Evolutionary conservation across 2,329 filamentous ascomycete species (phyloP), one percentile per base, ranked within the genome.

Genomic region (Plenodomus lindquistii): DNA sequence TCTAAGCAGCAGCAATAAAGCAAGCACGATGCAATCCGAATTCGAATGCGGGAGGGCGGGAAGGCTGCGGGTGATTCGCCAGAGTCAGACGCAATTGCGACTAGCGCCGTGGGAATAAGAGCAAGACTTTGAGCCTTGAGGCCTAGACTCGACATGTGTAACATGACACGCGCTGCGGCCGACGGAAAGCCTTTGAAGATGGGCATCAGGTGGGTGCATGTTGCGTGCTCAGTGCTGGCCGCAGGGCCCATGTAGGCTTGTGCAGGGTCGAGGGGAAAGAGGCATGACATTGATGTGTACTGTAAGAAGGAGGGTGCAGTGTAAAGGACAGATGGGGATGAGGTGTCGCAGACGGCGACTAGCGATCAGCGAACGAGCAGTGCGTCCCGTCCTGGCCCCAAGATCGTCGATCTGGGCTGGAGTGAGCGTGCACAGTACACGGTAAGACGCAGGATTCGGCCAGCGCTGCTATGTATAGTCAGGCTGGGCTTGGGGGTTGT

Each of bases 61-160:
- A 34, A 36, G 40, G 18, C 19, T 31, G 43, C 31, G 40, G 42
- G 24, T 48, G 54, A 51, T 52, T 56, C 39, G 50, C 31, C 50
- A 44, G 42, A 22, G 3, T 18, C 24, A 22, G 8, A 18, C 20
- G 16, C 11, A 3, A 7, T 35, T 8, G 42, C 31, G 13, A n/a
- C 46, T 40, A 50, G 40, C 42, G 46, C 46, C 18, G 21, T 17
- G 46, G 40, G 43, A 42, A 53, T 43, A 53, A 50, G 36, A 29
- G 19, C 20, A 48, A 29, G 44, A 31, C 9, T 4, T 47, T 37
- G 37, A 45, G 16, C 34, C 19, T 16, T 11, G 36, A 38, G 50
- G 53, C 38, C 50, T 48, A 48, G 44, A 39, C 36, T 47, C 19
- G 38, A 43, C 11, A n/a, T n/a, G n/a, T n/a, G 7, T 7, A 37